Base-by-base conservation (phyloP, 73 alveolate genomes). In the Loxodes magnus region DNA sequence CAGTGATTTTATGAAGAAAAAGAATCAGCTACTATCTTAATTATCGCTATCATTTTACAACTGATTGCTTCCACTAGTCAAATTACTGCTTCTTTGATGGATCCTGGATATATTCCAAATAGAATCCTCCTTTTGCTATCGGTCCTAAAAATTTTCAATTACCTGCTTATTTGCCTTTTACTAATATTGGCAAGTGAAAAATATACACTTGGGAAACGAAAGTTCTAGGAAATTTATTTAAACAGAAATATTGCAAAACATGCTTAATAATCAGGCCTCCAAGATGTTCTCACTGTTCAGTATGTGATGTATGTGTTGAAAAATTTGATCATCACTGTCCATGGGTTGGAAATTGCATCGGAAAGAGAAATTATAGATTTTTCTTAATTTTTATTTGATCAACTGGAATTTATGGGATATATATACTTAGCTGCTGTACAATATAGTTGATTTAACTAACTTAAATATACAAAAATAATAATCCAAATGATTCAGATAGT, bases 191-290 rank as follows among this genome's bases (percentile, higher is more conserved):
- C 22, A 7, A 25, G 27, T 7, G n/a, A n/a, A 25, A 39, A 9
- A 10, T 7, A 19, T 28, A 22, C 59, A 21, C 0, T 46, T 14
- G 39, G 27, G n/a, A 46, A 7, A 7, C 14, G 39, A 16, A 12
- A 12, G 16, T 12, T 10, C 17, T 20, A 16, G 19, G 26, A 12
- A 46, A 24, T 5, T 2, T 46, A 21, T 10, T 46, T 17, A 16
- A 46, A 10, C 0, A 25, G 15, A 46, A 46, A 46, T 46, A 46
- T 41, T 46, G 59, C 2, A 46, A 19, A 46, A 46, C 59, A 2
- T 46, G 59, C 14, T 1, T 46, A 17, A 46, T 46, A n/a, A 9
- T 46, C 22, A 46, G 59, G 26, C 59, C 59, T 46, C 59, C 59
- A 7, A 12, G 59, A 21, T 5, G 35, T 1, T 46, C 59, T 9